Base-by-base conservation (phyloP, 2,329 filamentous ascomycete species). In the Aspergillus intermedius region DNA sequence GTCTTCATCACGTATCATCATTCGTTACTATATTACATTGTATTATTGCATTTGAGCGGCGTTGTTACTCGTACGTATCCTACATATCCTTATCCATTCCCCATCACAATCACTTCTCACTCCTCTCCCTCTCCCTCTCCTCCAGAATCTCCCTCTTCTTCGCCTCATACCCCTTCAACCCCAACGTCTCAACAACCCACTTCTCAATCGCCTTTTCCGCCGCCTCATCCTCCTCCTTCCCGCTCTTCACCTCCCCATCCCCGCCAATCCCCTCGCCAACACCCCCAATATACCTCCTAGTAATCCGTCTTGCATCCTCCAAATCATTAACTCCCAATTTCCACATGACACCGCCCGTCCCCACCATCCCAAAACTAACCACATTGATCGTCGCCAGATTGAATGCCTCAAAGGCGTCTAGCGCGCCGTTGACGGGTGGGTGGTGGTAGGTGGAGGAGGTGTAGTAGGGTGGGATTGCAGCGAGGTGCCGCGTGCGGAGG, bases 331-430 rank as follows among this genome's bases (percentile, higher is more conserved):
- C 80, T 65, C 96, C 86, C 51, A 93, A 81, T 1, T 81, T 83
- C 77, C 86, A 95, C 53, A 88, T 75, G 9, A 84, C 67, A 0
- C 86, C 89, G 3, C 91, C 93, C 0, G 81, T 77, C 7, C 79
- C 70, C 77, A 94, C 82, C 66, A 95, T 82, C 1, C 78, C 84
- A 44, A 93, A 80, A 58, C 84, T 87, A 28, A 83, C 62, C 10
- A 93, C 88, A 60, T 95, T 95, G 58, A 96, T 77, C 0, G 91
- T 95, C 0, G 91, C 93, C 32, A 96, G 74, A 44, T 84, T 87
- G 19, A 98, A 74, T 0, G 91, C 91, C 68, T 95, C 87, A 30
- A 86, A 71, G 1, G 91, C 91, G 54, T 96, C 84, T 35, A 86
- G 65, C 1, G 81, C 77, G 6, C 83, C 83, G 60, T 84, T 85